Base-by-base conservation (phyloP, 768 basidiomycete species). In the Russula lepida region DNA sequence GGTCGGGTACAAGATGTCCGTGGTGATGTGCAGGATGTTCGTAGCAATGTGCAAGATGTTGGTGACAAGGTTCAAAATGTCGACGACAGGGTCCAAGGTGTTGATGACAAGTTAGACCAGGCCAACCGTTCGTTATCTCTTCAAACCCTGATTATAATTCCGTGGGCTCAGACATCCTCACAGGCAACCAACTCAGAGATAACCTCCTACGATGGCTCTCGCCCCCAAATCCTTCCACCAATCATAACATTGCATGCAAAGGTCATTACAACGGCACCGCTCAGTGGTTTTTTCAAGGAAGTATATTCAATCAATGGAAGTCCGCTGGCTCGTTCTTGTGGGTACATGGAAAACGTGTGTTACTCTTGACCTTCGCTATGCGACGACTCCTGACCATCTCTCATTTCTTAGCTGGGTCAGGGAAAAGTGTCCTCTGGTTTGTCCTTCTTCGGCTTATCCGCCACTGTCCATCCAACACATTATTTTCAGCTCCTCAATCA, bases 151-250 rank as follows among this genome's bases (percentile, higher is more conserved):
- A 12, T 19, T 1, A 5, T 12, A 1, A 33, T n/a, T 25, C 25
- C 0, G 12, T 15, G 9, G 1, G 9, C 30, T 21, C 17, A 30
- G 3, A 12, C 25, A 13, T 21, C 25, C 25, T 37, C 25, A 4
- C 25, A 56, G 55, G 55, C 8, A 25, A 27, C 33, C 44, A 47
- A 0, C 46, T 47, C 6, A 32, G 55, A 11, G 46, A 47, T 1
- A 19, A 3, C 13, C 32, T 47, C 4, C 44, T 25, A 27, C 32
- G 23, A 56, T 56, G 55, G 55, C 54, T 54, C 64, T 79, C 79
- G 58, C 84, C 79, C 1, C 54, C 44, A 47, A 33, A 56, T 37
- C 55, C 55, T 9, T 46, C 33, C 19, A 33, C 9, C 2, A 56
- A 56, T 8, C 30, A 33, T 44, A 32, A 56, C 33, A 35, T 17